Percentiles rank a stretch among this genome's conserved stretches.
phyloP scores from a whole-genome alignment of 345 rosid genomes.

The Kernera saxatilis region DNA sequence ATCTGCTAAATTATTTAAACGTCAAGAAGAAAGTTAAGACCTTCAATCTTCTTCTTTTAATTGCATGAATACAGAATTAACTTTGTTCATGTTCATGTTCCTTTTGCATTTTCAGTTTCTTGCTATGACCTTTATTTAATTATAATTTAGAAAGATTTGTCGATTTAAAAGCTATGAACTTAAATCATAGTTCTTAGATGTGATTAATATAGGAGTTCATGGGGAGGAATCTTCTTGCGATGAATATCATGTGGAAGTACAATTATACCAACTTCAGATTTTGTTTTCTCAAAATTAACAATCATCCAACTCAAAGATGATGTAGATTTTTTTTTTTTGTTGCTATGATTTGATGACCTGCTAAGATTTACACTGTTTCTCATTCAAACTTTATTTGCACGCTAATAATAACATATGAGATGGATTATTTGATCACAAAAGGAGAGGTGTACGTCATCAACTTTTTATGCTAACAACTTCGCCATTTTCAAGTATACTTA shows the following conservation, averaged over 20 bases:
- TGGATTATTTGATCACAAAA: too few species aligned
- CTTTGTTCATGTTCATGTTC: background rate
- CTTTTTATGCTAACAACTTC: too few species aligned
- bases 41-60: background rate
- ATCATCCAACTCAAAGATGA: too few species aligned
- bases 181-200: constrained; percentile 15
- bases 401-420: too few species aligned
- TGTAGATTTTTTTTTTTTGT: too few species aligned
- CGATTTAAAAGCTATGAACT: background rate
- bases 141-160: background rate
- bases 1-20: background rate
- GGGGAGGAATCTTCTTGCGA: constrained; percentile 91
- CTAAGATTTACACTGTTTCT: too few species aligned
- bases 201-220: constrained; percentile 74
- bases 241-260: constrained; percentile 99
- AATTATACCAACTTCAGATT: too few species aligned
- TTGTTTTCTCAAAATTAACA: too few species aligned
- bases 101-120: background rate
- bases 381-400: too few species aligned
- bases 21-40: background rate
- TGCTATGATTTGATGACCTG: too few species aligned
- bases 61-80: background rate
- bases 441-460: too few species aligned
- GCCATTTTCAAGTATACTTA: too few species aligned
- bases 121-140: background rate